A percentile compares a stretch with the other conserved stretches of the same genome.
phyloP scores from a whole-genome alignment of 345 rosid species.

The Citropsis articulata region DNA sequence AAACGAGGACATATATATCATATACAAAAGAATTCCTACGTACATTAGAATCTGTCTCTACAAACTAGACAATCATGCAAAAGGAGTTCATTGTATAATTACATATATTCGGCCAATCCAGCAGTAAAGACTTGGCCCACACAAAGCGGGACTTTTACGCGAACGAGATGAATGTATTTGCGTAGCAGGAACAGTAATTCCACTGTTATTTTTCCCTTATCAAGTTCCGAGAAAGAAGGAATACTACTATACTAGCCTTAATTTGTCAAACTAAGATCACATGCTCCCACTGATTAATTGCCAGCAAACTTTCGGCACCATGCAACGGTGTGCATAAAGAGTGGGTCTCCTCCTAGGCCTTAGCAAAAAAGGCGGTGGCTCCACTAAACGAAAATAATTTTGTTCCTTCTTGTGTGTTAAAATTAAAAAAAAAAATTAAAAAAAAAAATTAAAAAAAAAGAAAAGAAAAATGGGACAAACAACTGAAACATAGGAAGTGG shows the following conservation, averaged over 20 bases:
- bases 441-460: too few relatives aligned
- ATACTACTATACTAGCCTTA: background rate
- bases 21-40: background rate
- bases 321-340: too few relatives aligned
- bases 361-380: too few relatives aligned
- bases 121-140: slow-evolving; percentile 6
- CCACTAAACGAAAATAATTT: too few relatives aligned
- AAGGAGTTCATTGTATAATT: background rate
- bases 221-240: background rate
- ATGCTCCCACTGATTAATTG: background rate
- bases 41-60: background rate
- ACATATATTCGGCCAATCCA: background rate
- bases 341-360: too few relatives aligned
- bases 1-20: background rate
- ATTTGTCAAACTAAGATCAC: background rate
- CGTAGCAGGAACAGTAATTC: background rate
- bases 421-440: too few relatives aligned
- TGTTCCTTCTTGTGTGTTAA: too few relatives aligned
- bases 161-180: too few relatives aligned
- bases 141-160: background rate
- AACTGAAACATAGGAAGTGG: too few relatives aligned
- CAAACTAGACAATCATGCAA: background rate
- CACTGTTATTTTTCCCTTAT: background rate
- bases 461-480: too few relatives aligned
- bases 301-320: background rate